phyloP scores from a whole-genome alignment of 305 asterid species.

The Caryopteris hybrid region DNA sequence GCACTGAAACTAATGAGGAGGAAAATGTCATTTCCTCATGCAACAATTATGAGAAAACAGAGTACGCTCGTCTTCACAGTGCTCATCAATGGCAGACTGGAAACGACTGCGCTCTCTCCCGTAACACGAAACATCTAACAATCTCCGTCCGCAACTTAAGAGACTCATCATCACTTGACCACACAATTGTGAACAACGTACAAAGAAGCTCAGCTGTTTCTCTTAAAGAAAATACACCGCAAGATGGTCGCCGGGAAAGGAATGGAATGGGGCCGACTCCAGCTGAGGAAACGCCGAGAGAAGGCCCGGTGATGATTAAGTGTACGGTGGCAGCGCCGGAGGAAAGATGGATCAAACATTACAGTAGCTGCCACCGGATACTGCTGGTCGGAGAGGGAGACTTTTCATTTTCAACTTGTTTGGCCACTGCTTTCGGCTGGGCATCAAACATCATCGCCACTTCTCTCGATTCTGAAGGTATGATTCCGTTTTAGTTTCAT shows the following conservation, averaged over 20 bases:
- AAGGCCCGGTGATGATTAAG: background rate
- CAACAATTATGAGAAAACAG: too few relatives aligned
- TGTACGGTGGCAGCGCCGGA: background rate
- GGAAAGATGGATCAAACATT: slow-evolving; percentile 23
- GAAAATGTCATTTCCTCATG: background rate
- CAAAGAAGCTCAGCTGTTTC: background rate
- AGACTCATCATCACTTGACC: background rate
- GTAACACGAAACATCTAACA: background rate
- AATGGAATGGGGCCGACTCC: background rate
- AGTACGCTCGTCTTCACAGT: too few relatives aligned
- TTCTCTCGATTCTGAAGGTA: slow-evolving; percentile 33
- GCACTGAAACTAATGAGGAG: background rate
- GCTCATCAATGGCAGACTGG: too few relatives aligned
- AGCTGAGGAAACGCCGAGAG: background rate
- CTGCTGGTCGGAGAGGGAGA: slow-evolving; percentile 47
- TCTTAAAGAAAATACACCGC: background rate
- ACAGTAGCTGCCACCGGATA: slow-evolving; percentile 31
- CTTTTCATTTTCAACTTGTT: slow-evolving; percentile 33
- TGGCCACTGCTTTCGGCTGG: slow-evolving; percentile 27
- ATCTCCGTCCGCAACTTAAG: background rate
- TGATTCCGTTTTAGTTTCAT: too few relatives aligned
- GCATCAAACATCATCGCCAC: slow-evolving; percentile 35
- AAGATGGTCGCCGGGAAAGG: background rate
- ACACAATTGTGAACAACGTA: background rate
- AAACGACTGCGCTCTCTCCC: background rate